Evolutionary conservation across 768 basidiomycete species (phyloP), one percentile per base, ranked within the genome.

Genomic region (Coprinopsis strossmayeri): DNA sequence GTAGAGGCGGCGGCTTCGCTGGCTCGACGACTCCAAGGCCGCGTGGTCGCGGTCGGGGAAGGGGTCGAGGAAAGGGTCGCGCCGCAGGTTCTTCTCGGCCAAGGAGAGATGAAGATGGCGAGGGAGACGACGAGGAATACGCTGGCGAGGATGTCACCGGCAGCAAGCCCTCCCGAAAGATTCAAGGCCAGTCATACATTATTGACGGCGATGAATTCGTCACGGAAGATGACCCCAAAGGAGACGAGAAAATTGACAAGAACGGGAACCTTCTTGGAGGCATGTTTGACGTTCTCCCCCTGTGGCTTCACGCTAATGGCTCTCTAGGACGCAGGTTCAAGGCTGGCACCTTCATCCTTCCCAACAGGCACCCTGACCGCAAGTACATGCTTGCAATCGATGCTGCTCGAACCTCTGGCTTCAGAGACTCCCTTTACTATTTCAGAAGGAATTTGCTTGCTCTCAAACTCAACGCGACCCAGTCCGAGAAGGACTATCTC

Each of bases 371-470:
- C 58, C 84, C 91, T 7, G 78, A 88, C 23, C 78, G 86, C 38
- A 74, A 81, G 52, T 99, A 96, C 68, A 89, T 96, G 80, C 87
- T 98, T 34, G 93, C 95, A 18, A 98, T 99, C 50, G 96, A 99
- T 60, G 95, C 93, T 2, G 96, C 96, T 0, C 82, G 95, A 23
- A 90, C 91, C 7, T 94, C 91, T 17, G 96, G 96, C 3, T 97
- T 92, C 68, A 81, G 92, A 41, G 96, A 98, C 64, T 97, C 96
- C 7, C 71, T 98, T n/a, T 96, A 97, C 66, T 97, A 97, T 66
- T 94, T 97, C 68, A 86, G 96, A 2, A 79, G 92, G 4, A 96
- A 95, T 54, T 81, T 82, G 0, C 81, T 91, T 24, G 87, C 95
- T 13, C 74, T 93, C 71, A 98, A 98, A 65, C 77, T 96, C 51